A percentile compares a stretch with the other conserved stretches of the same genome.
Evolutionary conservation across 148 eudicot species (phyloP).

Genomic region (Vaccinium darrowii): DNA sequence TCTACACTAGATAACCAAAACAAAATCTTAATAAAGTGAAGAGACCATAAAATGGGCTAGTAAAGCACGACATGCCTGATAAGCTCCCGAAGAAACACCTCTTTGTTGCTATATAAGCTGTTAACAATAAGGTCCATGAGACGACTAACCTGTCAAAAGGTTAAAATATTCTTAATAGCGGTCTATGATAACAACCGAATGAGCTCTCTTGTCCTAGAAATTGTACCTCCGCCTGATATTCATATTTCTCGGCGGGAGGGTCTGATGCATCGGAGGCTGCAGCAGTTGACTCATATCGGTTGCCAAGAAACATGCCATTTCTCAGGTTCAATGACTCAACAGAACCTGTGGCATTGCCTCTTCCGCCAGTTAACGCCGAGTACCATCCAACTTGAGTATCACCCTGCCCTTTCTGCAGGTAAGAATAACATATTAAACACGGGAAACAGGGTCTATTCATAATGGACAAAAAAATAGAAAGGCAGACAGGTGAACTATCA

Average conservation of each 20-base stretch:
- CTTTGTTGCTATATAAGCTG: conserved; percentile 96
- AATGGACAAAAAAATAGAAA: neutral
- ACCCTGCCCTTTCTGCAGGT: conserved; percentile 33
- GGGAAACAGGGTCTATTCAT: neutral
- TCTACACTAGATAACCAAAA: neutral
- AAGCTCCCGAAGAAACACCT: conserved; percentile 91
- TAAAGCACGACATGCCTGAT: conserved; percentile 58
- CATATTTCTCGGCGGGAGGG: conserved; percentile 69
- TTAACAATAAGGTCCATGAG: conserved; percentile 98
- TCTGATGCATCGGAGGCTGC: conserved; percentile 70
- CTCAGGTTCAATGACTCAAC: conserved; percentile 25
- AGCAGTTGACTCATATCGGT: conserved; percentile 67
- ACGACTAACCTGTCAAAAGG: conserved; percentile 71
- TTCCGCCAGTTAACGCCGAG: conserved; percentile 38
- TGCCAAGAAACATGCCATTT: conserved; percentile 32
- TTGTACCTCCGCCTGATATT: conserved; percentile 95
- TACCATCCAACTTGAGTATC: conserved; percentile 39
- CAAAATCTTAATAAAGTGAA: neutral
- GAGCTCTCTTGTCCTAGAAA: neutral
- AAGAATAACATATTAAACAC: neutral
- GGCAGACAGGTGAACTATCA: neutral
- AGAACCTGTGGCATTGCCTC: conserved; percentile 25
- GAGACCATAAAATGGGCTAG: neutral
- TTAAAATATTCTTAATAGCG: neutral
- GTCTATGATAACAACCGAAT: neutral